Evolutionary conservation across 1,139 yeast species (phyloP).

Genomic region (Magnusiomyces sp.): DNA sequence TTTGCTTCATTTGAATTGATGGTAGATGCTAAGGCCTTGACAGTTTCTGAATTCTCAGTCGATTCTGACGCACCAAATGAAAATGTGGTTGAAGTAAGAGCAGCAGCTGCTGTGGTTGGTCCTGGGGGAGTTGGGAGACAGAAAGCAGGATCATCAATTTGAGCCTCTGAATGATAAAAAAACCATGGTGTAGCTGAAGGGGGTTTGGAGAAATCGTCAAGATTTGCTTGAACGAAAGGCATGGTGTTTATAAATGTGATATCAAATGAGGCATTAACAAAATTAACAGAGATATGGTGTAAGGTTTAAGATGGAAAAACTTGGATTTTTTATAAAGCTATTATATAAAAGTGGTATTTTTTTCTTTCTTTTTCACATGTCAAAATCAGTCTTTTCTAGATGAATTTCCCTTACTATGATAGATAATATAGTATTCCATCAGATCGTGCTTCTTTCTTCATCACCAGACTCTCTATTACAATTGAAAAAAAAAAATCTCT

Average conservation of each 20-base stretch:
- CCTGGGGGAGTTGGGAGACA: slow-evolving; percentile 24
- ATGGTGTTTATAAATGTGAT: too few species aligned
- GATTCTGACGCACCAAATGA: slow-evolving; percentile 2
- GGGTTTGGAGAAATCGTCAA: not conserved
- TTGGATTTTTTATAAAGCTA: not conserved
- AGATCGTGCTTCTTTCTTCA: too few species aligned
- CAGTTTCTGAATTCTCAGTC: slow-evolving; percentile 13
- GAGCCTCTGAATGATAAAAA: slow-evolving; percentile 32
- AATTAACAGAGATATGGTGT: too few species aligned
- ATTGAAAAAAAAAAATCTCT: too few species aligned
- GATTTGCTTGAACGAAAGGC: not conserved
- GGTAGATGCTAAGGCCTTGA: slow-evolving; percentile 15
- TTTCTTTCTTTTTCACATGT: too few species aligned
- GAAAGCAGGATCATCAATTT: slow-evolving; percentile 33
- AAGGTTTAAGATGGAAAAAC: not conserved
- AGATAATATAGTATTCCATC: too few species aligned
- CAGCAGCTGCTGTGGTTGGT: slow-evolving; percentile 18
- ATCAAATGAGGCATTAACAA: too few species aligned
- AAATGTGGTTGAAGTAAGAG: slow-evolving; percentile 7
- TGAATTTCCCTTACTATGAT: too few species aligned
- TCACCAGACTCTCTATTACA: too few species aligned
- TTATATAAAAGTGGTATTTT: not conserved
- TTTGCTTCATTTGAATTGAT: not conserved
- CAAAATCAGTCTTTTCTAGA: too few species aligned
- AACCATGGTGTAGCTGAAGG: slow-evolving; percentile 26